These are phyloP conservation scores for Naganishia onofrii DNA, from an alignment of 768 basidiomycete species.

Conservation along the genomic window DNA sequence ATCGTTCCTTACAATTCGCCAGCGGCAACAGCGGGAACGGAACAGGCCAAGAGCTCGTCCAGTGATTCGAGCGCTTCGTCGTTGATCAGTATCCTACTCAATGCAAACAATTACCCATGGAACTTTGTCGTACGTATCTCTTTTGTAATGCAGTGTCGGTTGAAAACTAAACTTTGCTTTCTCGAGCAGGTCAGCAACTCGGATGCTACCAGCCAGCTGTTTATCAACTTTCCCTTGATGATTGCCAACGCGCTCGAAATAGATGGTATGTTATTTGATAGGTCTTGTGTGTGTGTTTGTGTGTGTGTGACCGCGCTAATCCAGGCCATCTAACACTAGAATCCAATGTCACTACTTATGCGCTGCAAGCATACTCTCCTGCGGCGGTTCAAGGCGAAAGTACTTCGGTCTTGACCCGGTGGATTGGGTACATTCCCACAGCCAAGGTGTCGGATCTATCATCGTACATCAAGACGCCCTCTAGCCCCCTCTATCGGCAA, in stretches of 20 bases:
- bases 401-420: conserved; percentile 64
- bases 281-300: conserved; percentile 46
- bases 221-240: conserved; percentile 65
- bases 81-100: conserved; percentile 46
- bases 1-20: conserved; percentile 50
- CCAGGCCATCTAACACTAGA: conserved; percentile 39
- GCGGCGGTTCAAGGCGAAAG: conserved; percentile 60
- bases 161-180: neutral
- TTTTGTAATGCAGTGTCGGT: neutral
- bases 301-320: conserved; percentile 36
- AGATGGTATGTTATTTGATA: conserved; percentile 48
- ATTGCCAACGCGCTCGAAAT: conserved; percentile 58
- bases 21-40: conserved; percentile 40
- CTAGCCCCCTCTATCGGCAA: conserved; percentile 66
- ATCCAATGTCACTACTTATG: conserved; percentile 57
- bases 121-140: conserved; percentile 40
- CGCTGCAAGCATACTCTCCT: conserved; percentile 70
- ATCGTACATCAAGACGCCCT: conserved; percentile 62
- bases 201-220: conserved; percentile 70
- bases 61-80: conserved; percentile 33
- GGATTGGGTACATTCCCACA: conserved; percentile 66
- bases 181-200: conserved; percentile 53
- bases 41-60: conserved; percentile 36
- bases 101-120: conserved; percentile 47
- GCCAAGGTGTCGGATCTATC: conserved; percentile 61